Base-by-base conservation (phyloP, 768 basidiomycete species). In the Hortiboletus flavorubellus region DNA sequence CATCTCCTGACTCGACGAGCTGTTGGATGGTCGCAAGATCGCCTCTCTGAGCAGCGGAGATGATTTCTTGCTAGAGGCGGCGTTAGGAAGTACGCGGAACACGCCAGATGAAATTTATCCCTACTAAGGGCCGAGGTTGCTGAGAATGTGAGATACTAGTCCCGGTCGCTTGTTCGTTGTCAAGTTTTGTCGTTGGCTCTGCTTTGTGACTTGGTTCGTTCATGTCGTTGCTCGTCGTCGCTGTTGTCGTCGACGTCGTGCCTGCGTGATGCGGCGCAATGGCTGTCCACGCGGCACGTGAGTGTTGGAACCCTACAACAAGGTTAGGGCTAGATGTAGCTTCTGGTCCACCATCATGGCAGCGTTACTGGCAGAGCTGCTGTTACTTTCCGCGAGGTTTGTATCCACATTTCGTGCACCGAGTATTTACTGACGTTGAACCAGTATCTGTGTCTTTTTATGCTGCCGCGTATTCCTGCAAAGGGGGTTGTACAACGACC, bases 21-120 rank as follows among this genome's bases (percentile, higher is more conserved):
- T 81, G 70, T 7, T 80, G 80, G 30, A 96, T 72, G 40, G 80
- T 72, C 9, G 71, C 67, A 8, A 93, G 76, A 63, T 96, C 93
- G 10, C 95, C 95, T 49, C 91, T 79, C 66, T 97, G 95, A 0
- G 94, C 86, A 8, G 93, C 89, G 11, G 89, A 76, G 63, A 96
- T 92, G 31, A 97, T 87, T 54, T 79, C 86, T 18, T 72, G 70
- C 84, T 56, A 42, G 35, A 42, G 40, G 42, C 35, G 12, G 35
- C 16, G 46, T 51, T 14, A 51, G 54, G 54, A 39, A 55, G 49
- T 55, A 39, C 39, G 8, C 44, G 37, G 34, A 26, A 37, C 18
- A 38, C 3, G 34, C 9, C 29, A 34, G 15, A 26, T 21, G n/a
- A 49, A 56, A 46, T 35, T 45, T 35, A 33, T 39, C 6, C 48